Evolutionary conservation across 1,139 yeast species (phyloP).

Genomic region (Blastobotrys serpentis): DNA sequence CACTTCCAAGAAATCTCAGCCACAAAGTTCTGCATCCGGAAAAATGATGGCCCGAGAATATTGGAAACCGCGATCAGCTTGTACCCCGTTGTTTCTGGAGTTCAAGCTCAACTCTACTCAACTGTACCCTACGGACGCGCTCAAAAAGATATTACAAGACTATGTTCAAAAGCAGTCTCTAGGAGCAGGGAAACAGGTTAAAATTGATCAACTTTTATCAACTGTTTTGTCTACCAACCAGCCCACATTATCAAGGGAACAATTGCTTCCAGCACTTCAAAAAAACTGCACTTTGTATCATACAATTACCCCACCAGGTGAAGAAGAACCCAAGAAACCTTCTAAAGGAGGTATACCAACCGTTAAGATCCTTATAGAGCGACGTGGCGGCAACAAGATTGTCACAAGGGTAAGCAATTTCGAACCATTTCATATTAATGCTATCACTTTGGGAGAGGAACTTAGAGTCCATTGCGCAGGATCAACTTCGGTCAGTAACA

Average conservation of each 20-base stretch:
- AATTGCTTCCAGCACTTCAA: conserved; percentile 50
- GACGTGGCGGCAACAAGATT: conserved; percentile 78
- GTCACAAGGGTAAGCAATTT: conserved; percentile 71
- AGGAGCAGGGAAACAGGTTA: conserved; percentile 51
- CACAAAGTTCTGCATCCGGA: conserved; percentile 4
- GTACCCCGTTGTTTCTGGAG: conserved; percentile 25
- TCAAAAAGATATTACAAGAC: conserved; percentile 51
- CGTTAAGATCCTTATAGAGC: conserved; percentile 66
- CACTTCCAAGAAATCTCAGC: conserved; percentile 12
- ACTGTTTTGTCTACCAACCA: conserved; percentile 33
- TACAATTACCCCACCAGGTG: conserved; percentile 49
- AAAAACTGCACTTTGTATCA: conserved; percentile 58
- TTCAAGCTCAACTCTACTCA: conserved; percentile 41
- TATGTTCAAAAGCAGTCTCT: conserved; percentile 58
- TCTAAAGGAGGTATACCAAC: conserved; percentile 67
- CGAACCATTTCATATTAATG: conserved; percentile 65
- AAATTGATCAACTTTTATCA: conserved; percentile 51
- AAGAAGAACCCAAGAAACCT: conserved; percentile 30
- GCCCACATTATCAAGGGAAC: conserved; percentile 46
- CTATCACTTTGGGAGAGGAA: conserved; percentile 64
- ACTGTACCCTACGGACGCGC: conserved; percentile 54
- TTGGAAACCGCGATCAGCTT: conserved; percentile 27
- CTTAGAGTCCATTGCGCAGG: conserved; percentile 84
- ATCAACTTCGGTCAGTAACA: conserved; percentile 69
- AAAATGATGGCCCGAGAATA: conserved; percentile 28